Conservation (phyloP, 225 moss, liverwort and hornwort genomes). For the Rhytidiadelphus loreus region DNA sequence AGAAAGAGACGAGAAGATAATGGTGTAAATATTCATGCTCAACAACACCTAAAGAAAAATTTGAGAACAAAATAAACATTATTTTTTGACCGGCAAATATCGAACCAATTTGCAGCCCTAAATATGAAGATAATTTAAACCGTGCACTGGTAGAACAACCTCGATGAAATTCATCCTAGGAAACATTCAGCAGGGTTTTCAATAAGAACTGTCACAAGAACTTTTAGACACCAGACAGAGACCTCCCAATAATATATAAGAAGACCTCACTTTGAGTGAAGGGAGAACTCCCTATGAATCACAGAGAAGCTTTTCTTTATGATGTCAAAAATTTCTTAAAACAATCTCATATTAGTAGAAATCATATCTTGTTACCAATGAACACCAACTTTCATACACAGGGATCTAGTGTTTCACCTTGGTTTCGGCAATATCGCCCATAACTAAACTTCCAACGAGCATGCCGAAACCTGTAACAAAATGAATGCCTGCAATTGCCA, state of each 20-base stretch:
- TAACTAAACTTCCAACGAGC: conserved; percentile 91
- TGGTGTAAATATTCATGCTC: background rate
- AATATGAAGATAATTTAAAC: background rate
- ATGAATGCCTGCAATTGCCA: conserved; percentile 95
- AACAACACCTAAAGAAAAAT: background rate
- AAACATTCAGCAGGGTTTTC: background rate
- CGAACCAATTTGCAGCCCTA: background rate
- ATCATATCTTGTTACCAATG: background rate
- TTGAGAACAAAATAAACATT: background rate
- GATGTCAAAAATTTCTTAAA: background rate
- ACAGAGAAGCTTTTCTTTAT: background rate
- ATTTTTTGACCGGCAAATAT: background rate
- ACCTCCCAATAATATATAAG: background rate
- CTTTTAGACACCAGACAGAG: background rate
- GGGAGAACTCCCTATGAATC: background rate
- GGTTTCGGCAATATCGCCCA: conserved; percentile 84
- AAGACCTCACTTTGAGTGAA: background rate
- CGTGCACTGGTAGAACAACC: background rate
- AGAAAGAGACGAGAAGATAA: background rate
- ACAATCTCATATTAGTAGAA: background rate
- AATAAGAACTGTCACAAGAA: background rate
- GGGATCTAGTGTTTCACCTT: conserved; percentile 30
- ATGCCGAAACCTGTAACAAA: conserved; percentile 88
- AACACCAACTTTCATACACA: background rate
- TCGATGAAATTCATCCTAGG: background rate